Evolutionary conservation across 2,329 filamentous ascomycete genomes (phyloP), one percentile per base, ranked within the genome.

Genomic region (Xylaria sp.): DNA sequence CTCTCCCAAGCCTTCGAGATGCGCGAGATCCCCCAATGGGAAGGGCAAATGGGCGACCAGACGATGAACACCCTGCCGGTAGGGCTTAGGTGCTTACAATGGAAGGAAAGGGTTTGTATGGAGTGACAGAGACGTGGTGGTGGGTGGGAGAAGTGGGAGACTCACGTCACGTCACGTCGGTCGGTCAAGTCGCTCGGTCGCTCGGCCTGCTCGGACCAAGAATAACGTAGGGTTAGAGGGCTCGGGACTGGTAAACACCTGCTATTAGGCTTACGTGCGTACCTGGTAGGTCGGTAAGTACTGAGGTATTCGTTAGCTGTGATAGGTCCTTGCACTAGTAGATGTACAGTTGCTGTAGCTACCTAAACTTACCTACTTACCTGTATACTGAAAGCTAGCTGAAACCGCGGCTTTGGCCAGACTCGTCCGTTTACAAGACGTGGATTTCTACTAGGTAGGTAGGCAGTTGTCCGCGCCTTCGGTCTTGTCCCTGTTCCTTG

Each of bases 21-120:
- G 25, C 61, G 58, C 54, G 62, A 62, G 65, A 62, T 62, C 44
- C 51, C 54, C 68, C 68, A 64, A 67, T 72, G 9, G 51, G 61
- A 54, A 57, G 44, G 41, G 32, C 6, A 61, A 66, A 32, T 44
- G 63, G 62, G 56, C n/a, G 65, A 66, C 60, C 44, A 52, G 39
- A 44, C 52, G 32, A 66, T 39, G 65, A 68, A 60, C 63, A 66
- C 67, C 59, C 63, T 52, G 66, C 66, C 63, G 44, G 64, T 66
- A 66, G 64, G 67, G 64, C 64, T 63, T 70, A 70, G 67, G 60
- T 56, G 37, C 55, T 64, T 71, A 58, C 66, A 56, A 65, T 51
- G 48, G 56, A 32, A 44, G 20, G 39, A 28, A 39, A 58, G 41
- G 34, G n/a, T 23, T 37, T 15, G 54, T 39, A 58, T 23, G 56